Evolutionary conservation across 352 stramenopile genomes (phyloP), one percentile per base, ranked within the genome.

Genomic region (Pythium folliculosum): DNA sequence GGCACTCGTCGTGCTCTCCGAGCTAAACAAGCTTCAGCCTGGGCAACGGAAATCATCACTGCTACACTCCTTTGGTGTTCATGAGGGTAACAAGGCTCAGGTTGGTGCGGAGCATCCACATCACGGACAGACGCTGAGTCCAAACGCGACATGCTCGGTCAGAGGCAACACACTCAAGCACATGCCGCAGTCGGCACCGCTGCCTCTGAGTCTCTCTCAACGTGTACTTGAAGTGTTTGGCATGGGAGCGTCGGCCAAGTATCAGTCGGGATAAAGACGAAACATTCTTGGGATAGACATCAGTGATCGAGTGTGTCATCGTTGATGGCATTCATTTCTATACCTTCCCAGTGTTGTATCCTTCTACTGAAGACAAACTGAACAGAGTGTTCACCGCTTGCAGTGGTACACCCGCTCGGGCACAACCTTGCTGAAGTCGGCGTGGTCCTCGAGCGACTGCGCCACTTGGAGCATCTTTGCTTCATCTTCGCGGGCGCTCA

Each of bases 401-500:
- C 43, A 17, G 21, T 77, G 67, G 58, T 87, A 92, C 23, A 94
- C 82, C 35, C 80, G 77, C 1, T 73, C 48, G 19, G 86, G 84
- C 32, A 92, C 67, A 19, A 78, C 54, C 23, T 70, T 54, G 17
- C 48, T 32, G 62, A 94, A 94, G 1, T 64, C 44, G 7, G 82
- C 77, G 38, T 72, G 80, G 44, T 88, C 69, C 52, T 95, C 85
- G 1, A 95, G 65, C 8, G 76, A 81, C n/a, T 79, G 75, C 0
- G 85, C 87, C 9, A 91, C 80, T 40, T 82, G 72, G 3, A 95
- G 62, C 35, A 95, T 25, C 17, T 71, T 82, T 19, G 80, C 77
- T 69, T 96, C 88, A 1, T 77, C 72, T 55, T 89, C 81, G 22
- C 75, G 72, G 30, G 75, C 80, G 40, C 83, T 80, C 75, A 96